Conservation (phyloP, 352 stramenopile species). For the Aphanomyces astaci region DNA sequence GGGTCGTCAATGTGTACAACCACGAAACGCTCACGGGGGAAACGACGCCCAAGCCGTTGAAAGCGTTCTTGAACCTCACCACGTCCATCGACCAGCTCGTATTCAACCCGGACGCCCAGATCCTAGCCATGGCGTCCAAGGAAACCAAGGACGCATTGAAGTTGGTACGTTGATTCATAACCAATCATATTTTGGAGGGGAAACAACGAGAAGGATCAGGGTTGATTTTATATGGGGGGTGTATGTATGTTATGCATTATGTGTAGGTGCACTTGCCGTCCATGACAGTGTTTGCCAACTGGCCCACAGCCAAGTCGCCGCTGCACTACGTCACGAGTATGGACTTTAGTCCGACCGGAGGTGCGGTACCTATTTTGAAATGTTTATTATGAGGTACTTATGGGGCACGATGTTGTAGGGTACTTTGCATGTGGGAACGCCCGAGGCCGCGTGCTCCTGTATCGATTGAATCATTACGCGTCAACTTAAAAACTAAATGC, state of each 20-base stretch:
- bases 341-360: constrained; percentile 93
- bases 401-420: constrained; percentile 26
- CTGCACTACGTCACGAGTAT: constrained; percentile 94
- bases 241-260: neutral
- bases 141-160: constrained; percentile 91
- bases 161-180: too few species aligned
- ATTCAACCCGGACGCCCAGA: constrained; percentile 92
- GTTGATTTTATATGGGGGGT: too few species aligned
- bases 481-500: constrained; percentile 50
- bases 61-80: constrained; percentile 96
- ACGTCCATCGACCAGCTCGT: constrained; percentile 83
- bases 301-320: constrained; percentile 94
- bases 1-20: constrained; percentile 97
- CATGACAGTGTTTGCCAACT: constrained; percentile 96
- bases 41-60: constrained; percentile 57
- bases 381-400: neutral
- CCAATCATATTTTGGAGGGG: too few species aligned
- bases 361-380: constrained; percentile 2
- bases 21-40: constrained; percentile 41
- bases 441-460: constrained; percentile 94
- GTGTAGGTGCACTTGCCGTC: constrained; percentile 84
- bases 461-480: constrained; percentile 92
- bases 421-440: constrained; percentile 96
- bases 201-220: too few species aligned
- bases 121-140: constrained; percentile 90